Evolutionary conservation across 2,329 filamentous ascomycete genomes (phyloP).

Genomic region (Aureobasidium melanogenum): DNA sequence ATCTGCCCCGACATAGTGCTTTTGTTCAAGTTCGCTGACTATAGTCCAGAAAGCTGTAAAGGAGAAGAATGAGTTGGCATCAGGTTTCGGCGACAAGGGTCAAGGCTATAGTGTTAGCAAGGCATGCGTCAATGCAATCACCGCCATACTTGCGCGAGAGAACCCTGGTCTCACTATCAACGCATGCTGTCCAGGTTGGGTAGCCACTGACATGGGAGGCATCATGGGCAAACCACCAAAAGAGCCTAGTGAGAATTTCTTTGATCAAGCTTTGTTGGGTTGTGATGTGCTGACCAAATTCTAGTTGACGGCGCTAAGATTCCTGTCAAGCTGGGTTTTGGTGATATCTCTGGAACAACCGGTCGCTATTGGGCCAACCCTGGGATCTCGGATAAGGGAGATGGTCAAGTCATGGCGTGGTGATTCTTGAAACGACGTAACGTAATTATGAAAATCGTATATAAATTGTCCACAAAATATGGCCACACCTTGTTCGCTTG

Average conservation of each 20-base stretch:
- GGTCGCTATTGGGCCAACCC: constrained; percentile 31
- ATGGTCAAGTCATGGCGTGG: constrained; percentile 25
- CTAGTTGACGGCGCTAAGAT: constrained; percentile 28
- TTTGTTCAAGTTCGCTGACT: not conserved
- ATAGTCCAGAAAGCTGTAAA: constrained; percentile 16
- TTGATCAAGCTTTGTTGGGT: not conserved
- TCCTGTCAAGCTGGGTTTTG: constrained; percentile 27
- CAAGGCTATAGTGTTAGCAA: constrained; percentile 28
- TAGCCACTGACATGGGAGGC: constrained; percentile 29
- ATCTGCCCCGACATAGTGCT: not conserved
- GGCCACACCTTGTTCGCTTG: not conserved
- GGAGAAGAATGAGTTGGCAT: constrained; percentile 16
- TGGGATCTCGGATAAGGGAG: constrained; percentile 22
- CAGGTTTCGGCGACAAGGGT: constrained; percentile 22
- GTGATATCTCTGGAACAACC: constrained; percentile 24
- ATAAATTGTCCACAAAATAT: not conserved
- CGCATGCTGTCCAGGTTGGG: constrained; percentile 31
- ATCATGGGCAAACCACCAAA: constrained; percentile 26
- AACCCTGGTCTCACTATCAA: constrained; percentile 25
- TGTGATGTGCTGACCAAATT: not conserved
- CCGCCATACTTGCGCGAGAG: constrained; percentile 24
- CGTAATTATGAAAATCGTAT: not conserved
- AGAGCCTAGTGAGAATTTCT: constrained; percentile 12
- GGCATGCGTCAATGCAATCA: constrained; percentile 26
- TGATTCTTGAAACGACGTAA: constrained; percentile 9